Base-by-base conservation (phyloP, 2,329 filamentous ascomycete genomes). In the Pyricularia grisea region DNA sequence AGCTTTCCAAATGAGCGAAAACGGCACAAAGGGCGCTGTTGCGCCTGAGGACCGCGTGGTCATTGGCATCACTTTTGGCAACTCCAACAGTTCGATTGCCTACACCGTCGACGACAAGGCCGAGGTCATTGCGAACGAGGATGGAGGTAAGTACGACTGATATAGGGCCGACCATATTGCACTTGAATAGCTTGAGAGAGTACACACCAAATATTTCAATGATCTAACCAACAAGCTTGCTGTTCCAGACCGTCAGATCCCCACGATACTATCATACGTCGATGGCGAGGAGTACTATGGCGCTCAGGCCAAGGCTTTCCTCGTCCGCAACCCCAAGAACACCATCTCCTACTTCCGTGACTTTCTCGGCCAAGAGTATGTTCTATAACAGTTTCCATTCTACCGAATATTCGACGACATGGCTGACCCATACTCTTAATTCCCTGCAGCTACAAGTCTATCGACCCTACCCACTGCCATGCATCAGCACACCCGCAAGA, bases 41-140 rank as follows among this genome's bases (percentile, higher is more conserved):
- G 81, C 84, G 80, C 87, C 87, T 67, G 81, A 80, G 74, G 84
- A 89, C 74, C 85, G 88, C 75, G 84, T 85, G 76, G 92, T 91
- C 78, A 98, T 99, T 81, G 95, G 95, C 79, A 93, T 99, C 78
- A 92, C 94, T 74, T 97, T 98, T 85, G 95, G 95, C 82, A 99
- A 98, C 85, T 94, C 93, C 71, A 97, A 97, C 89, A 96, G 93
- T 83, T 97, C 93, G 71, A 97, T 99, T 82, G 94, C 94, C 75
- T 93, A 90, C 79, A 97, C 94, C 65, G 87, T 90, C 71, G 94
- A 98, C 77, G 94, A 96, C 81, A 97, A 96, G 85, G 90, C 93
- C 73, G 93, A 97, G 79, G 94, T 99, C 72, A 98, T 99, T 82
- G 95, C 95, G 77, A 98, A 99, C 82, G 95, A 98, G 84, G 95